Base-by-base conservation (phyloP, 2,329 filamentous ascomycete genomes). In the Remersonia thermophila region DNA sequence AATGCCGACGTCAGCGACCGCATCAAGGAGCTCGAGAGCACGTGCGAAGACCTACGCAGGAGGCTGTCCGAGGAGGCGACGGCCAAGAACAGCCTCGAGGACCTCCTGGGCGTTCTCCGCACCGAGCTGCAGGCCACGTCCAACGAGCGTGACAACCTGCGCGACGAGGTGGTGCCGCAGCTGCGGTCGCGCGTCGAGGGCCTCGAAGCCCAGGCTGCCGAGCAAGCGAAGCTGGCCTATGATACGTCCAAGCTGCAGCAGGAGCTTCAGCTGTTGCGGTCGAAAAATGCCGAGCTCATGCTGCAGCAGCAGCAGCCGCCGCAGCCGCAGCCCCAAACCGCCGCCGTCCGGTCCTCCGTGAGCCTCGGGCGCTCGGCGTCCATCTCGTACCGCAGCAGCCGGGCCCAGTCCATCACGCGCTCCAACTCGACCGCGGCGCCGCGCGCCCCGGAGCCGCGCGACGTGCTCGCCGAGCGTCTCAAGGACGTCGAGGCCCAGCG, bases 401-500 rank as follows among this genome's bases (percentile, higher is more conserved):
- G 59, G 14, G 55, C 54, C 33, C 48, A 51, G 33, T 51, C 60
- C 30, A 45, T 63, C 35, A 54, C 58, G 7, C 66, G 80, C 42
- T 80, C 80, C 8, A 72, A 67, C 51, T 72, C 62, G 12, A 28
- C 13, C 29, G 62, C 70, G 29, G 65, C 79, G 64, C 60, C 56
- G 35, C 58, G 51, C 40, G 5, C 20, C 5, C 5, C 20, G 9
- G 72, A 83, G 47, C 76, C 73, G 3, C 69, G 77, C 37, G 83
- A 89, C 37, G 70, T 73, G 9, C 59, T 87, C 12, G 74, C 78
- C 2, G 86, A 94, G 47, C 73, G 83, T 20, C 68, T 94, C 13
- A 94, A 93, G 58, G 89, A 96, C 46, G 79, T 95, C 9, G 89
- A 96, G 59, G 78, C 84, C 30, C 91, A 98, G 61, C 76, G 91